These are phyloP conservation scores for Haplosporangium sp. DNA, from an alignment of 371 early-diverging fungal species.

Conservation along the genomic window DNA sequence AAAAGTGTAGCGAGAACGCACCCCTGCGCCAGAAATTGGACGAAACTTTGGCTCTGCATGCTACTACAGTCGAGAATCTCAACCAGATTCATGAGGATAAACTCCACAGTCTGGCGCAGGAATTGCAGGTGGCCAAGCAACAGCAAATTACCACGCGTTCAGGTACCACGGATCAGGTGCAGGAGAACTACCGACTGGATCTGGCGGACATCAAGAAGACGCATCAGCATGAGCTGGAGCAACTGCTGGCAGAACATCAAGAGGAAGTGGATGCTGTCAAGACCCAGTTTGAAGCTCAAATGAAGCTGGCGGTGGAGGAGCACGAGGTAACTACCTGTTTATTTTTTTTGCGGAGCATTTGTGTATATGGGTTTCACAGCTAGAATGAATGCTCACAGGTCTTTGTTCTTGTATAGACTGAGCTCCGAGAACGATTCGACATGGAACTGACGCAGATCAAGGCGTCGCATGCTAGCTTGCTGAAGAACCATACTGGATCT, in stretches of 20 bases:
- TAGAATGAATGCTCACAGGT: neutral
- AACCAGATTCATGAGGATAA: conserved; percentile 49
- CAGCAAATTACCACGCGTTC: conserved; percentile 7
- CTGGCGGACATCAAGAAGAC: conserved; percentile 22
- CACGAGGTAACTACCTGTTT: conserved; percentile 29
- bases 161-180: neutral
- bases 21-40: conserved; percentile 28
- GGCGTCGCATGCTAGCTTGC: conserved; percentile 27
- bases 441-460: conserved; percentile 41
- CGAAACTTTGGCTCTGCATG: conserved; percentile 27
- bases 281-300: conserved; percentile 7
- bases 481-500: conserved; percentile 17
- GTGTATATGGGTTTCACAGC: neutral
- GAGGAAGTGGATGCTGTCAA: conserved; percentile 17
- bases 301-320: conserved; percentile 19
- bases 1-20: conserved; percentile 14
- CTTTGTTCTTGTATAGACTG: conserved; percentile 14
- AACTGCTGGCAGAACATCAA: conserved; percentile 17
- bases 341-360: neutral
- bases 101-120: conserved; percentile 31
- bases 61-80: conserved; percentile 33
- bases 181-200: conserved; percentile 23
- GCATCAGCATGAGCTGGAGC: conserved; percentile 18
- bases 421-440: conserved; percentile 31
- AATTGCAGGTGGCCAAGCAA: conserved; percentile 22